Evolutionary conservation across 768 basidiomycete genomes (phyloP).

Genomic region (Mycena epipterygia): DNA sequence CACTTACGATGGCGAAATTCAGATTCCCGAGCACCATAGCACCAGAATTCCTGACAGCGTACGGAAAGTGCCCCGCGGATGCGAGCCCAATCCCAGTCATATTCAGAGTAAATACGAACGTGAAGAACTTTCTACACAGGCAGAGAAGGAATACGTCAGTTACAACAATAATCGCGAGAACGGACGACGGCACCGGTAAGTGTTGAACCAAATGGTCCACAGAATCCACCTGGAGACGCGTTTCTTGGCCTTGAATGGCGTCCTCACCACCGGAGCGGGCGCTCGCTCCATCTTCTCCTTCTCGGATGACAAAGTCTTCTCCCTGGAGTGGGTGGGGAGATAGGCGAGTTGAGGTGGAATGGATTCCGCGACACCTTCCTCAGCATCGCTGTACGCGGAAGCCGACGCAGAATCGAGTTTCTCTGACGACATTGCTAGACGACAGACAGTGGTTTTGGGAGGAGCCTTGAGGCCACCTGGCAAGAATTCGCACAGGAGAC

Average conservation of each 20-base stretch:
- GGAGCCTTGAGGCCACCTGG: no score
- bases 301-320: no score
- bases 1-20: slow-evolving; percentile 65
- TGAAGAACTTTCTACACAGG: slow-evolving; percentile 73
- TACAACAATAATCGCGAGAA: neutral
- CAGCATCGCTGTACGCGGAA: no score
- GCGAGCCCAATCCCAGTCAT: slow-evolving; percentile 74
- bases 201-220: slow-evolving; percentile 79
- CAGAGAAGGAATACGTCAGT: neutral
- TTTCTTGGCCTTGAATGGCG: slow-evolving; percentile 61
- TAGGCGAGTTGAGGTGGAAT: no score
- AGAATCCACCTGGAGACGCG: slow-evolving; percentile 71
- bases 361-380: no score
- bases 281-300: slow-evolving; percentile 41
- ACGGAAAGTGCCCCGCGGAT: slow-evolving; percentile 73
- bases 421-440: slow-evolving; percentile 62
- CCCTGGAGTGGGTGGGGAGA: no score
- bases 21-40: slow-evolving; percentile 81
- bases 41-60: slow-evolving; percentile 70
- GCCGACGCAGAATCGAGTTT: slow-evolving; percentile 32
- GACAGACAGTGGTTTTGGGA: no score
- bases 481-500: no score
- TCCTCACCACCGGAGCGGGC: slow-evolving; percentile 52
- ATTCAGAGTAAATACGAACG: slow-evolving; percentile 70
- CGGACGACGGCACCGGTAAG: slow-evolving; percentile 64